Percentiles rank a stretch among this genome's conserved stretches.
Conservation (phyloP, 2,329 filamentous ascomycete species). For the Leptographium radiaticola region DNA sequence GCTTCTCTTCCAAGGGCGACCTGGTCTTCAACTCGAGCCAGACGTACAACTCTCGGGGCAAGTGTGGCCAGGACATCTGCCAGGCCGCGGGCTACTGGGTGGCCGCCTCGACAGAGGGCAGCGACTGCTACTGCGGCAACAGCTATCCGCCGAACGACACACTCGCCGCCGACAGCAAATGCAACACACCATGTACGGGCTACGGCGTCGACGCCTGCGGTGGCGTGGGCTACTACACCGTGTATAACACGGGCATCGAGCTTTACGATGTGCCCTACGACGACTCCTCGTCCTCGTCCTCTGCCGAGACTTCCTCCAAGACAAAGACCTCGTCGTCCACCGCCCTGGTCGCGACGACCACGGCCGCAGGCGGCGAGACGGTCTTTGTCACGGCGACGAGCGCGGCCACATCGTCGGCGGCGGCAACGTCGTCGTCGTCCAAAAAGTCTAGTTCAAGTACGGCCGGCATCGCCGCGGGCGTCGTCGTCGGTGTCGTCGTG, state of each 20-base stretch:
- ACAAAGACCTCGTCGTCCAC: slow-evolving; percentile 9
- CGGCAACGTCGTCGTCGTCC: slow-evolving; percentile 8
- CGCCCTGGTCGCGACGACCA: slow-evolving; percentile 5
- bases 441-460: slow-evolving; percentile 42
- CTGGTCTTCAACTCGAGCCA: slow-evolving; percentile 15
- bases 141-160: slow-evolving; percentile 46
- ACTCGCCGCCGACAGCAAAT: slow-evolving; percentile 44
- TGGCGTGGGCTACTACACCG: slow-evolving; percentile 33
- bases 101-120: slow-evolving; percentile 46
- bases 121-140: slow-evolving; percentile 62
- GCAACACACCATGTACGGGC: slow-evolving; percentile 52
- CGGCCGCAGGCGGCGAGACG: slow-evolving; percentile 9
- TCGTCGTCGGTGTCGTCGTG: slow-evolving; percentile 70
- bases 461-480: slow-evolving; percentile 76
- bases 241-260: slow-evolving; percentile 37
- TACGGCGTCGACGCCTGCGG: slow-evolving; percentile 52
- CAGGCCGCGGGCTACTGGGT: slow-evolving; percentile 35
- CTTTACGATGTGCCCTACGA: slow-evolving; percentile 24
- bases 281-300: slow-evolving; percentile 14
- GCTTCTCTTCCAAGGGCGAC: slow-evolving; percentile 31
- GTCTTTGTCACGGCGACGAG: slow-evolving; percentile 15
- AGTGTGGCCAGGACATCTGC: slow-evolving; percentile 27
- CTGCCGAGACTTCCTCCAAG: slow-evolving; percentile 2
- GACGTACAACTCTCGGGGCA: slow-evolving; percentile 26
- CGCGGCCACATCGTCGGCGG: slow-evolving; percentile 10